Conservation (phyloP, 2,329 filamentous ascomycete genomes). For the Penicillium sp. region DNA sequence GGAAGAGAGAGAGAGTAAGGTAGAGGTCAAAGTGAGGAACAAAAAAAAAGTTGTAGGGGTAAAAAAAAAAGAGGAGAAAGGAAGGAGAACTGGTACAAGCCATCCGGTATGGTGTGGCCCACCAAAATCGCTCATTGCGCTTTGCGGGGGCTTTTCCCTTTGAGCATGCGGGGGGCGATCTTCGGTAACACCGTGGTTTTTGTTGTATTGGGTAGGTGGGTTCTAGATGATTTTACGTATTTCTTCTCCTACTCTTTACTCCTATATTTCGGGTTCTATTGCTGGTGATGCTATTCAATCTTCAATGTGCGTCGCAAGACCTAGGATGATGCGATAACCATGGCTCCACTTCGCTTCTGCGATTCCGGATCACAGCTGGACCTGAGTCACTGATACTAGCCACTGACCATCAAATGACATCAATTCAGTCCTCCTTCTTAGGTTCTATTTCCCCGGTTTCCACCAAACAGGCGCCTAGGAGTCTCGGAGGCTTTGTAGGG, state of each 20-base stretch:
- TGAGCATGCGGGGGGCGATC: slow-evolving; percentile 28
- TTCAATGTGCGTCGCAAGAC: slow-evolving; percentile 1
- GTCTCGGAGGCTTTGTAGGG: background rate
- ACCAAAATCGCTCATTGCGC: slow-evolving; percentile 28
- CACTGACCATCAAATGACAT: background rate
- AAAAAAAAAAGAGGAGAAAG: slow-evolving; percentile 26
- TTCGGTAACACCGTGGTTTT: slow-evolving; percentile 3
- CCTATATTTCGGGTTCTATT: background rate
- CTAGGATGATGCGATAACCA: slow-evolving; percentile 23
- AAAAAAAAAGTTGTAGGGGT: slow-evolving; percentile 16
- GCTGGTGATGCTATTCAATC: background rate
- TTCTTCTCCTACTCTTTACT: background rate
- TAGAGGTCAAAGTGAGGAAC: slow-evolving; percentile 11
- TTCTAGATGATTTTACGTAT: slow-evolving; percentile 3
- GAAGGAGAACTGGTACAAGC: slow-evolving; percentile 17
- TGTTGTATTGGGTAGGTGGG: background rate
- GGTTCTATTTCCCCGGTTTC: background rate
- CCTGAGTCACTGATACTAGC: background rate
- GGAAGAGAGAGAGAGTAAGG: slow-evolving; percentile 5
- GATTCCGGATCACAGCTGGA: slow-evolving; percentile 10
- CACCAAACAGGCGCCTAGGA: background rate
- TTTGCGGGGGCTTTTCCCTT: slow-evolving; percentile 28
- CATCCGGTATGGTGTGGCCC: slow-evolving; percentile 22
- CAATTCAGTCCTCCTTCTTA: background rate
- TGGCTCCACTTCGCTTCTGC: slow-evolving; percentile 21